These are phyloP conservation scores for Lophiotrema nucula DNA, from an alignment of 495 filamentous ascomycete species.

Conservation along the genomic window DNA sequence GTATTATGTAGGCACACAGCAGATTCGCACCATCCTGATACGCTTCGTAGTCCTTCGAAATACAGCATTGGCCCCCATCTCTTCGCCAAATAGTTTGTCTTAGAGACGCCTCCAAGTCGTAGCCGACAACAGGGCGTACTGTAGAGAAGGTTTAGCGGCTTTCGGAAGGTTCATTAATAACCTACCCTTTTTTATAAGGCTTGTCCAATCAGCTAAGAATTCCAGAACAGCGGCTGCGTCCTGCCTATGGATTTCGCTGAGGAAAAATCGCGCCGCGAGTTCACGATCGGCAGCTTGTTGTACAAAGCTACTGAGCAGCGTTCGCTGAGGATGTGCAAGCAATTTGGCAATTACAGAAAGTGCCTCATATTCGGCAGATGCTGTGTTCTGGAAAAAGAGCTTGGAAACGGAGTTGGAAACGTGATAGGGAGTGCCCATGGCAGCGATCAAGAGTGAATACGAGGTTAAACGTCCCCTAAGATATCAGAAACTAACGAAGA, in stretches of 20 bases:
- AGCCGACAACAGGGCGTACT: conserved; percentile 23
- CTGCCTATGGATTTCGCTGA: conserved; percentile 11
- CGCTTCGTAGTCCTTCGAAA: conserved; percentile 9
- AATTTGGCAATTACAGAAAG: conserved; percentile 19
- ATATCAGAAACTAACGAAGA: too few relatives aligned
- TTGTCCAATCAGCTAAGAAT: conserved; percentile 21
- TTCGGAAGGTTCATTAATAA: background rate
- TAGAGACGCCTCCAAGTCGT: conserved; percentile 1
- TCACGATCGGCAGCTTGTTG: conserved; percentile 19
- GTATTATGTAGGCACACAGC: conserved; percentile 12
- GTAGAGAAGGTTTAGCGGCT: background rate
- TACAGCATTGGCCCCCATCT: conserved; percentile 23
- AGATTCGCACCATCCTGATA: conserved; percentile 5
- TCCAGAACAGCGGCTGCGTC: conserved; percentile 5
- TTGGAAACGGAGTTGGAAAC: conserved; percentile 14
- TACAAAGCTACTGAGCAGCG: conserved; percentile 19
- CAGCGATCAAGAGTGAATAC: too few relatives aligned
- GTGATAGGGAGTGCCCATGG: conserved; percentile 21
- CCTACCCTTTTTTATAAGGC: conserved; percentile 19
- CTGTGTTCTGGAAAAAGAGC: conserved; percentile 13
- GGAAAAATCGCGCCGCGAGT: conserved; percentile 15
- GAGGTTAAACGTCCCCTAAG: too few relatives aligned
- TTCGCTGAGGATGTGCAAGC: conserved; percentile 22
- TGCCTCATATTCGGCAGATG: conserved; percentile 13
- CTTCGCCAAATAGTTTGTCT: conserved; percentile 18